Base-by-base conservation (phyloP, 2,329 filamentous ascomycete species). In the Fusarium miscanthi region DNA sequence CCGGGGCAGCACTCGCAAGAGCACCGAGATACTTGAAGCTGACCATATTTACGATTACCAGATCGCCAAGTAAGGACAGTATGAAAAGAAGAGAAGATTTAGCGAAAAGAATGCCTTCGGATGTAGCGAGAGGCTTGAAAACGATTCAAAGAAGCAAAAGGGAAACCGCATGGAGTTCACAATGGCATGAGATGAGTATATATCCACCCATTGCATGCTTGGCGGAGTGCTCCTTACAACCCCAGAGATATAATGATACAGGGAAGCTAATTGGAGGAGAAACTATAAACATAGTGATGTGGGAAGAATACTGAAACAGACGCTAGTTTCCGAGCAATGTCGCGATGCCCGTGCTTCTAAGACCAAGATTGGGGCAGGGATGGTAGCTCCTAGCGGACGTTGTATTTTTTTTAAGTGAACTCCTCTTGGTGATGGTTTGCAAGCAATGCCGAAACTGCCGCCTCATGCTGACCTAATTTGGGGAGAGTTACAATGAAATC, bases 1-100 rank as follows among this genome's bases (percentile, higher is more conserved):
- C 80, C 35, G 79, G 75, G 19, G 76, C 74, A 51, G 74, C 72
- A 60, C 79, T 70, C 41, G 78, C 58, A 62, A 79, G 68, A 45
- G 85, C 72, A 43, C 65, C 56, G 40, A 78, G 53, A 53, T 65
- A 70, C 30, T 70, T 77, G 54, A 66, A 74, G 53, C 52, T 71
- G 57, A 78, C 73, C 76, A 78, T 78, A 51, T 42, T 40, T 46
- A 46, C 54, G 56, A 73, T 70, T 48, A 51, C 70, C 70, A 45
- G 66, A 71, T 69, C 65, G 66, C 33, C 41, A 46, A 31, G 30
- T 27, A 63, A 68, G 38, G 51, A 46, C 40, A 59, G 41, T 23
- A 25, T 12, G 14, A 43, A 35, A 35, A 21, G 19, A 23, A 25
- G 23, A 16, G 25, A 43, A 23, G 25, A 23, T 31, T 23, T 12